Base-by-base conservation (phyloP, 257 asterid species). In the Gynochthodes officinalis region DNA sequence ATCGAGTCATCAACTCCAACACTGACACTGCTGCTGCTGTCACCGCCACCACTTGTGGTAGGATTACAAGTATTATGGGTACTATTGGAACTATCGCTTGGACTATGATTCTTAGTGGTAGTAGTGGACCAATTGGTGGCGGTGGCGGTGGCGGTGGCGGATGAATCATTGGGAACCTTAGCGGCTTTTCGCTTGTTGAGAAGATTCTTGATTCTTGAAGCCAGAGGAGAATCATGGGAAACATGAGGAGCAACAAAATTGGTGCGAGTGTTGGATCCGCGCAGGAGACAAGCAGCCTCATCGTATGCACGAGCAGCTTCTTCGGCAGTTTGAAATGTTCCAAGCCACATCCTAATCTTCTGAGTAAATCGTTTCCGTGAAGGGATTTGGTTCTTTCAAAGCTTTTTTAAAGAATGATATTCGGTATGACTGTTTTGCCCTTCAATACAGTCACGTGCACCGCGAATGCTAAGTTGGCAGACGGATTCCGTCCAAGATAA, bases 291-390 rank as follows among this genome's bases (percentile, higher is more conserved):
- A 66, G 89, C 92, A 0, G 90, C 93, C 69, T 87, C 84, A 32
- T 87, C 96, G 10, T 89, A 85, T 32, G 93, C 96, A 49, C 88
- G 89, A 9, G 96, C 89, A 7, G 92, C 90, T 63, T 82, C 89
- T 64, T 89, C 90, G 0, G 89, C 89, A 1, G 87, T 87, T 64
- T 85, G 86, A 15, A 84, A 89, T 2, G 92, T 87, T 7, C 90
- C 96, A 10, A 89, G 89, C 92, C 92, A 89, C 92, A 89, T 85
- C 77, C 96, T 69, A 49, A 89, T 87, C 75, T 87, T 89, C 74
- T 87, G 87, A 3, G 89, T 89, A n/a, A n/a, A n/a, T n/a, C n/a
- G n/a, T n/a, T n/a, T n/a, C n/a, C n/a, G n/a, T n/a, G n/a, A n/a
- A n/a, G n/a, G n/a, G n/a, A n/a, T n/a, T n/a, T n/a, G n/a, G n/a